Evolutionary conservation across 306 rosid genomes (phyloP), one percentile per base, ranked within the genome.

Genomic region (Senna siamea): DNA sequence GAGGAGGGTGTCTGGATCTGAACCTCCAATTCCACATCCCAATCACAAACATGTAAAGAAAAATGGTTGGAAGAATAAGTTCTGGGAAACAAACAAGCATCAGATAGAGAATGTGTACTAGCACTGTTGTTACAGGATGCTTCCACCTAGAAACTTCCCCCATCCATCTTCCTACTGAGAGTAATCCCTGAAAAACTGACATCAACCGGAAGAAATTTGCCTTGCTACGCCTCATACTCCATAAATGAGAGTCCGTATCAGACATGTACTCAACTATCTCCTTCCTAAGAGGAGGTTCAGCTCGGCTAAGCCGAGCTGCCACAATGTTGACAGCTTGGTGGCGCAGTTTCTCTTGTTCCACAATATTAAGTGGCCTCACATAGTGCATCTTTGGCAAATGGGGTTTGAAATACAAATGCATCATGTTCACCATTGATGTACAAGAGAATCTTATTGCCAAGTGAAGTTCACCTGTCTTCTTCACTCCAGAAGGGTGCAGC

Each of bases 191-290:
- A 41, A 90, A 87, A 20, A 95, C 86, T 0, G 79, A 4, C 82
- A 76, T 83, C 12, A 95, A 50, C 37, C 97, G 85, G 81, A 78
- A 83, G 75, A 95, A 88, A 84, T 95, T 95, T 0, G 99, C 99
- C 86, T 95, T 95, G 92, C 98, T 95, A 1, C 95, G 88, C 66
- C 99, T 82, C 97, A 88, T 92, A 84, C 99, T 92, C 95, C 95
- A 95, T 15, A 88, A 82, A 78, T 95, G 96, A 73, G 98, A 82
- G 22, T 95, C 86, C 17, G 88, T 60, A 74, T 95, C 96, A 41
- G 97, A 92, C 95, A 95, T 85, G 87, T 85, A 90, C 53, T 86
- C 93, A 53, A 95, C 87, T 7, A 92, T 92, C 74, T 95, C 99
- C 69, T 41, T 88, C 76, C 91, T 82, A 0, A 95, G 92, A 57